phyloP scores from a whole-genome alignment of 345 rosid species.

The Eucalyptus pauciflora region DNA sequence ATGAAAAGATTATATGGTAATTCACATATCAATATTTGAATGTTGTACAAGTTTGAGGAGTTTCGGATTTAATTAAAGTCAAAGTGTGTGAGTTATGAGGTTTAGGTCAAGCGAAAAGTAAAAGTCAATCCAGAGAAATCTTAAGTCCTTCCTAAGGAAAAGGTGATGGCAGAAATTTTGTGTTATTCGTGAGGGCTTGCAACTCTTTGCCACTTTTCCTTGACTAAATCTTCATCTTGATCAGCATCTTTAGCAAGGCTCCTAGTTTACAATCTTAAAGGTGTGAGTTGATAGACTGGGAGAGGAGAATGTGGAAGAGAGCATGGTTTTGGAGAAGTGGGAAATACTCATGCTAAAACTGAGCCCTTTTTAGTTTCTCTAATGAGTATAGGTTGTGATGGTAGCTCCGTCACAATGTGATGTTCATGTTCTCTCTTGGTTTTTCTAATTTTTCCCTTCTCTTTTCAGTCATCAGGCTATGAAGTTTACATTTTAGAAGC shows the following conservation, averaged over 20 bases:
- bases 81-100: neutral
- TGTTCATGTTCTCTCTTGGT: neutral
- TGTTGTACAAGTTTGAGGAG: neutral
- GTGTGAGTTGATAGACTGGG: neutral
- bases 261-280: neutral
- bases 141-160: neutral
- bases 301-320: neutral
- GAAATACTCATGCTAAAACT: neutral
- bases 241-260: neutral
- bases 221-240: neutral
- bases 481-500: slow-evolving; percentile 88
- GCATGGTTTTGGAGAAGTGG: neutral
- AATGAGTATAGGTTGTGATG: neutral
- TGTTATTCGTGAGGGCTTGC: neutral
- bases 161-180: neutral
- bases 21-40: neutral
- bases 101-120: neutral
- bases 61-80: neutral
- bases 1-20: neutral
- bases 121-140: neutral
- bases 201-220: neutral
- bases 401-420: neutral
- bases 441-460: slow-evolving; percentile 12
- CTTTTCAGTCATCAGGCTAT: slow-evolving; percentile 81
- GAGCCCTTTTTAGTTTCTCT: neutral